A percentile compares a stretch with the other conserved stretches of the same genome.
Conservation (phyloP, 148 eudicot genomes). For the Silene uniflora region DNA sequence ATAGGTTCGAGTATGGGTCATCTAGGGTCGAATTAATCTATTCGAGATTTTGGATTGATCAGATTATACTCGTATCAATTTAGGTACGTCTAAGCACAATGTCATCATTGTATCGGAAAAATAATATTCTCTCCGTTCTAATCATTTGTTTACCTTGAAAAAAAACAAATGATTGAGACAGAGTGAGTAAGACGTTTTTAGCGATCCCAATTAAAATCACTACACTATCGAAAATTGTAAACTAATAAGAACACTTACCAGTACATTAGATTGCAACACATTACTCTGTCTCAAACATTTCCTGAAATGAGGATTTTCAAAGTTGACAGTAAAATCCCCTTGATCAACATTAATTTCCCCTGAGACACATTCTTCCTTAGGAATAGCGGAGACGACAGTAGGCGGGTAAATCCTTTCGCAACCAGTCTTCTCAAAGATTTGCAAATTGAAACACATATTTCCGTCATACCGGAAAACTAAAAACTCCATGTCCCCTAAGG, state of each 20-base stretch:
- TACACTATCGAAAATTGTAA: too few relatives aligned
- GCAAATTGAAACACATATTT: slow-evolving; percentile 10
- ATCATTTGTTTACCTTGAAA: too few relatives aligned
- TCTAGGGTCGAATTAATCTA: too few relatives aligned
- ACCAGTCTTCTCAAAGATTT: slow-evolving; percentile 15
- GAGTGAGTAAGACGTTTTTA: too few relatives aligned
- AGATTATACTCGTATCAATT: too few relatives aligned
- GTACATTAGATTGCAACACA: not conserved
- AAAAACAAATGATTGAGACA: too few relatives aligned
- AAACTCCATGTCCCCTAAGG: slow-evolving; percentile 9
- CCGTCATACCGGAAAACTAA: slow-evolving; percentile 16
- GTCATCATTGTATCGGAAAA: too few relatives aligned
- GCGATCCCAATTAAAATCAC: too few relatives aligned
- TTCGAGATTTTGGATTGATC: too few relatives aligned
- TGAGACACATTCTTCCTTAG: not conserved
- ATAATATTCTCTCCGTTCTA: too few relatives aligned
- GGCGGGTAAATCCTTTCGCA: slow-evolving; percentile 1
- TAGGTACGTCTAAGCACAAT: too few relatives aligned
- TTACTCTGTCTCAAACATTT: not conserved
- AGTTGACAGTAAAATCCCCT: not conserved
- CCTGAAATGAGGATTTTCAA: slow-evolving; percentile 7
- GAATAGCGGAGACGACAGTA: not conserved
- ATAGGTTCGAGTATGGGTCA: too few relatives aligned
- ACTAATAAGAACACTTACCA: not conserved
- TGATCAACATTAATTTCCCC: not conserved